Base-by-base conservation (phyloP, 2,329 filamentous ascomycete genomes). In the Clonostachys sp. region DNA sequence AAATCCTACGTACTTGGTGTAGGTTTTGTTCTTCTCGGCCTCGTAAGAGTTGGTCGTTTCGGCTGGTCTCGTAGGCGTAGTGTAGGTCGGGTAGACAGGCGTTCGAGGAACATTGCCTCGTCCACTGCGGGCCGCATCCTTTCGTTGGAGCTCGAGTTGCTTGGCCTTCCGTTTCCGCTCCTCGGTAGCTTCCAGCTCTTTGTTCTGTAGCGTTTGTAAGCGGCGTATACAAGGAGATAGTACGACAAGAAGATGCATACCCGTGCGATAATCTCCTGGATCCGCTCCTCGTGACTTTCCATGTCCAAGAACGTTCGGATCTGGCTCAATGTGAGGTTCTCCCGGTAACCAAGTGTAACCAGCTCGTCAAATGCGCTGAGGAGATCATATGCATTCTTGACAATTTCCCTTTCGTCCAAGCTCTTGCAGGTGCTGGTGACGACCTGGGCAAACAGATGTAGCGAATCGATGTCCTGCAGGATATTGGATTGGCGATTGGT, bases 401-500 rank as follows among this genome's bases (percentile, higher is more conserved):
- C 63, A 56, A 99, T 99, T 67, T 99, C 95, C 53, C 91, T 81
- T 75, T 99, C 95, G 61, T 99, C 95, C 51, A 97, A 70, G 58
- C 83, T 95, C 74, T 92, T 95, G 83, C 94, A 99, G 62, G 95
- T 92, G 70, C 89, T 96, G 50, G 89, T 90, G 47, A 96, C 94
- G 14, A 99, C 92, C 74, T 99, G 94, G 50, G 92, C 92, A 66
- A 99, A 99, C 17, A 99, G 81, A 68, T 99, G 95, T 51, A 99
- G 81, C 50, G 94, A 96, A 72, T 97, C 94, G 68, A 99, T 99
- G 70, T 99, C 94, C 73, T 99, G 94, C 45, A 99, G 81, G 58
- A 99, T 99, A 73, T 99, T 99, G 69, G 92, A 97, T 77, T 97
- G 94, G 61, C 91, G 88, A 78, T 99, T 99, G 68, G 95, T 99